Base-by-base conservation (phyloP, 2,329 filamentous ascomycete genomes). In the Bisporella sp. region DNA sequence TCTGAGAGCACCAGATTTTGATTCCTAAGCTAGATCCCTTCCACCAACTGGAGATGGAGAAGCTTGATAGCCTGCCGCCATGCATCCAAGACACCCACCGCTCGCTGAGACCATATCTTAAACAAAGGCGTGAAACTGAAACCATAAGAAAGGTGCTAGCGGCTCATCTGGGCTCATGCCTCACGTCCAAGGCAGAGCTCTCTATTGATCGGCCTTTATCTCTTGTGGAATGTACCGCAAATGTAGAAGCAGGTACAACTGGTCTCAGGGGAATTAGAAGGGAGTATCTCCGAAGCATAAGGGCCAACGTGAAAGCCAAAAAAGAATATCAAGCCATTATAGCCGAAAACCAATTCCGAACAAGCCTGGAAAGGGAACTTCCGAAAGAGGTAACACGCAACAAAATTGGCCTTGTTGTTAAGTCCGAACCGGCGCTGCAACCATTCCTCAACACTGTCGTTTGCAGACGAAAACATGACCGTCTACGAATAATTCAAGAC, bases 81-180 rank as follows among this genome's bases (percentile, higher is more conserved):
- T 60, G 63, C 9, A 50, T 72, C 11, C 60, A 68, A 45, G 65
- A 65, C 33, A 64, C 77, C 33, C 70, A 73, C 49, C 64, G 67
- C 40, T 67, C 65, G 13, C 69, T 85, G 28, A 67, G 71, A 33
- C 74, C 76, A 4, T 81, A 73, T 53, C 69, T 83, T 50, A 78
- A 77, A 47, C 72, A 76, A 31, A 73, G 79, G 30, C 78, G 82
- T 51, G 77, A 84, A 57, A 71, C 74, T 45, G 69, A 73, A 35
- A 75, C 76, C 44, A 77, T 84, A 50, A 72, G 78, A 54, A 76
- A 75, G 46, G 67, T 81, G 31, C 61, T 82, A 43, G 72, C 77
- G 41, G 70, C 76, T 21, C 73, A 82, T 55, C 67, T 85, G 4
- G 72, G 71, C 31, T 70, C 73, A 28, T 73, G 69, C 55, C 61